A percentile compares a stretch with the other conserved stretches of the same genome.
Evolutionary conservation across 2,329 filamentous ascomycete species (phyloP).

Genomic region (Emergomyces africanus): DNA sequence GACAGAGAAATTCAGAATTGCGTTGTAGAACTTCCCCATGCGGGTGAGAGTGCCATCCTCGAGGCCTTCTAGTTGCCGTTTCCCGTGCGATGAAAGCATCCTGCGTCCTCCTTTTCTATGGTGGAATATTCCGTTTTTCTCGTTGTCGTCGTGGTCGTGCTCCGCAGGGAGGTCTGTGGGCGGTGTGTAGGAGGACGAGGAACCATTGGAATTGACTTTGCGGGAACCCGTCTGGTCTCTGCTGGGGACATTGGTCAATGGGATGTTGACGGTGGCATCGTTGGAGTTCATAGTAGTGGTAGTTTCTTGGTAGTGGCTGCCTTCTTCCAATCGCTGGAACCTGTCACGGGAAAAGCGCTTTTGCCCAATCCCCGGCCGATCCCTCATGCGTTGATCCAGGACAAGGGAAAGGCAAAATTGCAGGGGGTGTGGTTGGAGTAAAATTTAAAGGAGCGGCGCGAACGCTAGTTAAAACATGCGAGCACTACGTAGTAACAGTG

Average conservation of each 20-base stretch:
- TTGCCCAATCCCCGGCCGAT: conserved; percentile 22
- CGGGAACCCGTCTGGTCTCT: conserved; percentile 34
- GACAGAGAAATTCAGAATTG: conserved; percentile 49
- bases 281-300: conserved; percentile 38
- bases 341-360: conserved; percentile 34
- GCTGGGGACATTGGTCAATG: conserved; percentile 43
- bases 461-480: background rate
- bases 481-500: too few relatives aligned
- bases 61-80: conserved; percentile 23
- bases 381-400: conserved; percentile 18
- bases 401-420: background rate
- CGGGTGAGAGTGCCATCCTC: conserved; percentile 45
- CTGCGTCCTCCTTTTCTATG: conserved; percentile 21
- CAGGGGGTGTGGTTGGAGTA: background rate
- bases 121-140: conserved; percentile 19
- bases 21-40: conserved; percentile 48
- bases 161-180: conserved; percentile 12
- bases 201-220: conserved; percentile 21
- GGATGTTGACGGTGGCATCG: conserved; percentile 49
- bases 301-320: conserved; percentile 5
- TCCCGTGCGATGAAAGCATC: conserved; percentile 16
- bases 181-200: conserved; percentile 15
- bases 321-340: conserved; percentile 27
- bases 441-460: background rate
- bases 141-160: conserved; percentile 18